Conservation (phyloP, 352 stramenopile genomes). For the Globisporangium parvum region DNA sequence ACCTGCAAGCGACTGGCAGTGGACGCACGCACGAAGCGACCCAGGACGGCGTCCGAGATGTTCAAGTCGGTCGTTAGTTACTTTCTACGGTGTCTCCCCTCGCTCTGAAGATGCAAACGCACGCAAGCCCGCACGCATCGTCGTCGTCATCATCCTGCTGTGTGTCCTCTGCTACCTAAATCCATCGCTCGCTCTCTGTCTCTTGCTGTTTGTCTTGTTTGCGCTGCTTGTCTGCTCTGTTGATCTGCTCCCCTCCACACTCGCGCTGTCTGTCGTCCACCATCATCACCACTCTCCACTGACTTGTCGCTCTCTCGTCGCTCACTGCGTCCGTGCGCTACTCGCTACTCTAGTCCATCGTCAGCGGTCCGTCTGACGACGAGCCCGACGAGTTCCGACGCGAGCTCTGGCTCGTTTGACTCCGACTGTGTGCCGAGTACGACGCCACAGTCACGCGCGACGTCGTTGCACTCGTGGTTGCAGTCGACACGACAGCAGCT, state of each 20-base stretch:
- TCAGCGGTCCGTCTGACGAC: slow-evolving; percentile 25
- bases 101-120: neutral
- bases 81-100: slow-evolving; percentile 1
- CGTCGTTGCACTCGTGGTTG: slow-evolving; percentile 5
- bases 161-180: neutral
- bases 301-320: neutral
- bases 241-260: too few relatives aligned
- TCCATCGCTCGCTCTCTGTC: neutral
- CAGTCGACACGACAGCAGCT: slow-evolving; percentile 5
- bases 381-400: slow-evolving; percentile 22
- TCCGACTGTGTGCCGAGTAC: slow-evolving; percentile 17
- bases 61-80: slow-evolving; percentile 2
- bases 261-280: neutral
- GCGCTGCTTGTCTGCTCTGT: neutral
- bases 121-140: neutral
- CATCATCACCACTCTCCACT: neutral
- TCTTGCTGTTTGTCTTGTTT: neutral
- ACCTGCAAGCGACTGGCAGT: neutral
- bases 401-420: slow-evolving; percentile 20
- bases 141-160: neutral
- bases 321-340: neutral
- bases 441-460: slow-evolving; percentile 16
- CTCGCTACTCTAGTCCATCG: slow-evolving; percentile 22
- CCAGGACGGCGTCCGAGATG: neutral
- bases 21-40: too few relatives aligned